A percentile compares a stretch with the other conserved stretches of the same genome.
phyloP scores from a whole-genome alignment of 352 stramenopile genomes.

The Plasmopara halstedii region DNA sequence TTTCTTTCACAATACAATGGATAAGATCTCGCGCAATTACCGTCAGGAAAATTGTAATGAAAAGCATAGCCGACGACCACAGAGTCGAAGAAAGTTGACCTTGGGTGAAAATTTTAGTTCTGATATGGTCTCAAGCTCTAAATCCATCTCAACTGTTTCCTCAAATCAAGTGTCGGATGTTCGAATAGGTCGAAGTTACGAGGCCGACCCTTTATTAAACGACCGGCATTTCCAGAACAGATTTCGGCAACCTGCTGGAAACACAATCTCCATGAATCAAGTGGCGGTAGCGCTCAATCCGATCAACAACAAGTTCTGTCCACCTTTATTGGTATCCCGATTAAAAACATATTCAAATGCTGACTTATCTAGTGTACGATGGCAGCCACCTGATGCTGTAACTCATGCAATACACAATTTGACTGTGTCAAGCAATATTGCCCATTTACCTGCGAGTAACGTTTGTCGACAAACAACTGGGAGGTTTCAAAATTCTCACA shows the following conservation, averaged over 20 bases:
- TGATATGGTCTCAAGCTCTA: constrained; percentile 18
- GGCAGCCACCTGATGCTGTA: neutral
- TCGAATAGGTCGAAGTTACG: constrained; percentile 28
- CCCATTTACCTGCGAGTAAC: neutral
- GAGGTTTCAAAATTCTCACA: constrained; percentile 3
- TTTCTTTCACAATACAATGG: constrained; percentile 62
- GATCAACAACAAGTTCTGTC: constrained; percentile 42
- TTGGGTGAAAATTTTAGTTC: constrained; percentile 28
- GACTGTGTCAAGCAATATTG: constrained; percentile 1
- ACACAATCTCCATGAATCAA: constrained; percentile 34
- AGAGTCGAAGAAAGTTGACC: constrained; percentile 4
- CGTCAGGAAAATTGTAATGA: constrained; percentile 33
- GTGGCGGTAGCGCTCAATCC: constrained; percentile 33
- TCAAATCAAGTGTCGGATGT: constrained; percentile 21
- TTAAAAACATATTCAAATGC: constrained; percentile 16
- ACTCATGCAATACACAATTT: neutral
- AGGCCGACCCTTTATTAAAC: constrained; percentile 41
- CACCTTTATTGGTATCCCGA: constrained; percentile 41
- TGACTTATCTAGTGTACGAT: neutral
- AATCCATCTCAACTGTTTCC: constrained; percentile 1
- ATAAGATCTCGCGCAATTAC: constrained; percentile 39
- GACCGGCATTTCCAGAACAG: constrained; percentile 59
- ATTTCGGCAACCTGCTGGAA: constrained; percentile 27
- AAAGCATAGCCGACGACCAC: constrained; percentile 15
- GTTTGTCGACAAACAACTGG: neutral